These are phyloP conservation scores for Astrephomene gubernaculifera DNA, from an alignment of 139 green algal species.

Conservation along the genomic window DNA sequence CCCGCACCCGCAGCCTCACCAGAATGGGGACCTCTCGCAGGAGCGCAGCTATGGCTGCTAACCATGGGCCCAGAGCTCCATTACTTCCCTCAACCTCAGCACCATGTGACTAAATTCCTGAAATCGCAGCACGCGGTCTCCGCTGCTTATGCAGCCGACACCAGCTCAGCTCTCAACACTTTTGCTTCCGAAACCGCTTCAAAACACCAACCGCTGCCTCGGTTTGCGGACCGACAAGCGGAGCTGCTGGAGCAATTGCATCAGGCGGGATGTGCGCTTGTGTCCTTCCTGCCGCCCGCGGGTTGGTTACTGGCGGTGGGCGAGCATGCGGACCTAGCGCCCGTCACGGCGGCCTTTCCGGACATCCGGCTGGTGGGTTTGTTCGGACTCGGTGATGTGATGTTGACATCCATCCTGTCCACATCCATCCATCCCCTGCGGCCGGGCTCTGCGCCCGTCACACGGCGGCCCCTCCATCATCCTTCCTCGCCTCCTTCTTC, in stretches of 20 bases:
- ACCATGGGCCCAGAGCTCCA: constrained; percentile 23
- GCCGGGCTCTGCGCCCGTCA: not conserved
- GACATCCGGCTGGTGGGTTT: constrained; percentile 8
- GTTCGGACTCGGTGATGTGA: not conserved
- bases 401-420: not conserved
- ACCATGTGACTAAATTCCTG: not conserved
- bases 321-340: not conserved
- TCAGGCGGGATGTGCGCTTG: not conserved
- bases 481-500: not conserved
- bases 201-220: not conserved
- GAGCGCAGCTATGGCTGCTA: constrained; percentile 8
- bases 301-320: constrained; percentile 22
- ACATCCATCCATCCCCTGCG: not conserved
- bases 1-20: not conserved
- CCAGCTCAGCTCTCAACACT: too few relatives aligned
- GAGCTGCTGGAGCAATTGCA: not conserved
- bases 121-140: not conserved
- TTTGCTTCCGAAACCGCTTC: not conserved
- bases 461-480: not conserved
- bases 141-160: not conserved
- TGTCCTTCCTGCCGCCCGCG: constrained; percentile 22
- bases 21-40: constrained; percentile 5
- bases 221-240: not conserved
- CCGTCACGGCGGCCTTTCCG: not conserved
- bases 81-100: too few relatives aligned